Evolutionary conservation across 2,329 filamentous ascomycete genomes (phyloP).

Genomic region (Xenoacremonium recifei): DNA sequence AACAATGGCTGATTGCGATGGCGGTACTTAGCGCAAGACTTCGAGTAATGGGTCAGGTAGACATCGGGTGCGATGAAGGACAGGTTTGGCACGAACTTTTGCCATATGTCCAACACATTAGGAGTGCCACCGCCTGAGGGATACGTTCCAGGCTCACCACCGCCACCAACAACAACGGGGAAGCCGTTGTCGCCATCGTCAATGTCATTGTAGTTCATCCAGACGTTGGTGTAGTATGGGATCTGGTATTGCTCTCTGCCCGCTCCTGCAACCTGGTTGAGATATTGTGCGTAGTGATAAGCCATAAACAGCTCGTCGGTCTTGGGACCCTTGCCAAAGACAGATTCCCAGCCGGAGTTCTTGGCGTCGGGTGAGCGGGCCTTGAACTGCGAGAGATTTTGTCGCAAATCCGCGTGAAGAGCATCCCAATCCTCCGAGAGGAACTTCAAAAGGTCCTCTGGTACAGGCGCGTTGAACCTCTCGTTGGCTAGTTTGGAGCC

Average conservation of each 20-base stretch:
- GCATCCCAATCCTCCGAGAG: constrained; percentile 6
- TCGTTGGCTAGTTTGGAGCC: too few species aligned
- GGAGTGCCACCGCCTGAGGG: constrained; percentile 24
- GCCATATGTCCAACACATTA: constrained; percentile 32
- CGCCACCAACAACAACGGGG: constrained; percentile 25
- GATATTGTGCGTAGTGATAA: constrained; percentile 24
- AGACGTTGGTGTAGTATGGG: constrained; percentile 26
- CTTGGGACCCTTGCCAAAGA: constrained; percentile 24
- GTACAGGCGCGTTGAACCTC: constrained; percentile 21
- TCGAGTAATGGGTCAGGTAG: too few species aligned
- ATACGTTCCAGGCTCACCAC: constrained; percentile 27
- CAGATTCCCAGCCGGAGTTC: constrained; percentile 21
- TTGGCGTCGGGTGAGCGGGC: neutral
- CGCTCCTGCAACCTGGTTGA: constrained; percentile 23
- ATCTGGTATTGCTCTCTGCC: constrained; percentile 23
- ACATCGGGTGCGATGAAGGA: too few species aligned
- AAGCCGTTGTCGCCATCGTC: constrained; percentile 19
- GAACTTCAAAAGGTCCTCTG: constrained; percentile 5
- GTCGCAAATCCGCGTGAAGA: constrained; percentile 4
- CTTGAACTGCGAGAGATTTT: constrained; percentile 1
- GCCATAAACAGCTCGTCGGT: constrained; percentile 31
- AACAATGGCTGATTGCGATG: too few species aligned
- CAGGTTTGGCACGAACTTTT: constrained; percentile 33
- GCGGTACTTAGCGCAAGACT: too few species aligned
- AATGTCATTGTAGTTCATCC: constrained; percentile 23